These are phyloP conservation scores for Citrus mangshanensis DNA, from an alignment of 345 rosid species.

Conservation along the genomic window DNA sequence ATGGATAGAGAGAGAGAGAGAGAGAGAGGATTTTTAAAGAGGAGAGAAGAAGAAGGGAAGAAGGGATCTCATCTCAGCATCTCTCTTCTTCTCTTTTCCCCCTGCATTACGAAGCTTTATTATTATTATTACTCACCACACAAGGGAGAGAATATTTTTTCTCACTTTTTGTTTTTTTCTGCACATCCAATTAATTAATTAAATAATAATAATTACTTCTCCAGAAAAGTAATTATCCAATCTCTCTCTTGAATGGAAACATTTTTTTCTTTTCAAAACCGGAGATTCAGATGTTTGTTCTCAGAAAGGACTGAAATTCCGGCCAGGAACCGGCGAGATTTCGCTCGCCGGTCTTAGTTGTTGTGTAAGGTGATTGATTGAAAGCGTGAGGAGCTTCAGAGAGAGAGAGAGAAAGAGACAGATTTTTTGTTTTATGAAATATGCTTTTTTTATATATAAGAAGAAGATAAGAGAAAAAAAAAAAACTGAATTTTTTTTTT, in stretches of 20 bases:
- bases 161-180: conserved; percentile 26
- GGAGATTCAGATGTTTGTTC: not conserved
- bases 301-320: conserved; percentile 8
- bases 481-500: too few relatives aligned
- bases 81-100: conserved; percentile 7
- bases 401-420: conserved; percentile 9
- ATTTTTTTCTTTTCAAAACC: not conserved
- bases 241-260: conserved; percentile 17
- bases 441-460: not conserved
- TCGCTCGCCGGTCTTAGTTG: conserved; percentile 33
- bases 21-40: conserved; percentile 19
- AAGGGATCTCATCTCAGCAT: conserved; percentile 39
- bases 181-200: conserved; percentile 20
- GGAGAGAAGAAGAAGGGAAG: conserved; percentile 23
- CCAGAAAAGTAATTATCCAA: not conserved
- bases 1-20: not conserved
- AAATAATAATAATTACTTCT: not conserved
- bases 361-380: not conserved
- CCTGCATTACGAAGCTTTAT: conserved; percentile 45
- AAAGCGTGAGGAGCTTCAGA: not conserved
- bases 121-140: conserved; percentile 18
- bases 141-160: conserved; percentile 36
- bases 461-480: not conserved
- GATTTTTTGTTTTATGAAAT: not conserved
- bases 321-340: conserved; percentile 40